Conservation (phyloP, 2,329 filamentous ascomycete species). For the Colletotrichum trifolii region DNA sequence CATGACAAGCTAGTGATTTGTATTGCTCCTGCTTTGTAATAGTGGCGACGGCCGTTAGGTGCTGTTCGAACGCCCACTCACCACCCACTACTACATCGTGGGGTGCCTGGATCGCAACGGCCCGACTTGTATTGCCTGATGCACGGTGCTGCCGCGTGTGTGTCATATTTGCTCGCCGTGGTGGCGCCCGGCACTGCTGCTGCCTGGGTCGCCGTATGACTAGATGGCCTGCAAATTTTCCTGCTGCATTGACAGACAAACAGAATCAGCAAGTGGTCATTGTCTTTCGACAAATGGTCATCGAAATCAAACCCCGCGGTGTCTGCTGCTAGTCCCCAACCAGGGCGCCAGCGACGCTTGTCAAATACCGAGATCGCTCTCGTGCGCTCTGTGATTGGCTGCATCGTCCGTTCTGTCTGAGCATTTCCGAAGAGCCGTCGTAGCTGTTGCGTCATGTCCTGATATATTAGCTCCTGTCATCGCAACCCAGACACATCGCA, state of each 20-base stretch:
- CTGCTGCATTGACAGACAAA: neutral
- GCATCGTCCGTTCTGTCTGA: neutral
- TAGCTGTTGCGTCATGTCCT: slow-evolving; percentile 4
- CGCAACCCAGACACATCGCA: neutral
- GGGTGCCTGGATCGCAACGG: neutral
- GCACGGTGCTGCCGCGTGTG: neutral
- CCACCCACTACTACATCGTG: neutral
- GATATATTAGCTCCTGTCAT: neutral
- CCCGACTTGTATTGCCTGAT: slow-evolving; percentile 10
- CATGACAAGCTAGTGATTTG: slow-evolving; percentile 5
- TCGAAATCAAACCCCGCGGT: slow-evolving; percentile 23
- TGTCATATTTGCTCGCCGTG: neutral
- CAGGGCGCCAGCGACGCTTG: slow-evolving; percentile 19
- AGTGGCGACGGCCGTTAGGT: slow-evolving; percentile 1
- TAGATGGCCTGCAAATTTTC: neutral
- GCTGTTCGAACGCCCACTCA: neutral
- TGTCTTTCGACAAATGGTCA: neutral
- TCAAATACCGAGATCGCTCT: slow-evolving; percentile 15
- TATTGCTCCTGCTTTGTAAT: slow-evolving; percentile 20
- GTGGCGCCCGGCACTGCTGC: neutral
- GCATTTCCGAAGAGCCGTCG: neutral
- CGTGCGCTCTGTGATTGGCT: slow-evolving; percentile 22
- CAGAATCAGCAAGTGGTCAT: neutral
- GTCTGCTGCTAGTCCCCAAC: slow-evolving; percentile 13
- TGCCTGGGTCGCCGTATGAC: neutral